Conservation (phyloP, 1,284 basidiomycete genomes). For the Macrocystidia cucumis region DNA sequence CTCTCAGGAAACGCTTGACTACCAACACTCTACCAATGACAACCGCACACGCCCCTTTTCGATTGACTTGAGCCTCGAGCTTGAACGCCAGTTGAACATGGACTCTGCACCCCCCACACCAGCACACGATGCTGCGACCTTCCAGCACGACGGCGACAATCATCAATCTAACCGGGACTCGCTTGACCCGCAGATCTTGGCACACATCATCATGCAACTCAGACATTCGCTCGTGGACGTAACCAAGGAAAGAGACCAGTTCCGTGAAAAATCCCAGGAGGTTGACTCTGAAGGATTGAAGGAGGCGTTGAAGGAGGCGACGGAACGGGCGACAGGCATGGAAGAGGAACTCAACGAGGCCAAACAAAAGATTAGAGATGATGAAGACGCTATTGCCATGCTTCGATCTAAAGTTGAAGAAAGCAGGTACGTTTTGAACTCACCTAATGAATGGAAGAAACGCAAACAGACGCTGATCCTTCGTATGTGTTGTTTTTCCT, state of each 20-base stretch:
- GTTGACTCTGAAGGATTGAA: slow-evolving; percentile 49
- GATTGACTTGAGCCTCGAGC: slow-evolving; percentile 69
- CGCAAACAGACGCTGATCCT: slow-evolving; percentile 4
- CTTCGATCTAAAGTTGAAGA: slow-evolving; percentile 87
- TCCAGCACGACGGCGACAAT: slow-evolving; percentile 6
- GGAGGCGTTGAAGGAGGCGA: slow-evolving; percentile 53
- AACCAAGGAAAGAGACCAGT: slow-evolving; percentile 58
- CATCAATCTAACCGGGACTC: slow-evolving; percentile 32
- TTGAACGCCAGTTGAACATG: slow-evolving; percentile 63
- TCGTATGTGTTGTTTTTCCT: slow-evolving; percentile 6
- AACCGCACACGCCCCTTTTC: slow-evolving; percentile 42
- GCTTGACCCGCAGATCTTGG: slow-evolving; percentile 65
- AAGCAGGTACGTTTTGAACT: slow-evolving; percentile 51
- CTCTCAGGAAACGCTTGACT: neutral
- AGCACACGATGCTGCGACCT: slow-evolving; percentile 19
- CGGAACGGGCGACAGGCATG: slow-evolving; percentile 52
- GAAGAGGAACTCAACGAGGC: slow-evolving; percentile 58
- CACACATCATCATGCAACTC: slow-evolving; percentile 65
- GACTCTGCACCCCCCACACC: slow-evolving; percentile 48
- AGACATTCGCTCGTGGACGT: slow-evolving; percentile 52
- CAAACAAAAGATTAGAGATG: slow-evolving; percentile 56
- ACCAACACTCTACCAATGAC: slow-evolving; percentile 21
- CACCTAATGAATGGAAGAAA: too few relatives aligned
- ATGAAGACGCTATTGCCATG: slow-evolving; percentile 76
- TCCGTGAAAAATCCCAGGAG: too few relatives aligned